Conservation (phyloP, 139 green algal species). For the Chlorella sp. region DNA sequence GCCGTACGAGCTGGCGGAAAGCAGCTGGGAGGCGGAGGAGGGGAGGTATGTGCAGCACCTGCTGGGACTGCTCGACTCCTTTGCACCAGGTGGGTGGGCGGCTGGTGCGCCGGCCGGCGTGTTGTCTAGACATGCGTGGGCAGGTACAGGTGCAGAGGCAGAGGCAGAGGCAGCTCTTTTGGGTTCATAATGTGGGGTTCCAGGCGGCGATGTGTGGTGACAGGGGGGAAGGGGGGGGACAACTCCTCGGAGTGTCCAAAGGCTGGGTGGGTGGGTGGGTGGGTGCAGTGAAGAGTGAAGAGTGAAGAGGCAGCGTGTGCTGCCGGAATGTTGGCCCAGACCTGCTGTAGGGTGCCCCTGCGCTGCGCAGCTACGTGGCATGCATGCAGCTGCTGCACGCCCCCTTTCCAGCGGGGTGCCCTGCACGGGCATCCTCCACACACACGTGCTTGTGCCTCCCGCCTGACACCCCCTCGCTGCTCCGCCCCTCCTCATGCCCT, state of each 20-base stretch:
- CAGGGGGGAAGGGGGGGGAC: too few relatives aligned
- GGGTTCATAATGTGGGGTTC: too few relatives aligned
- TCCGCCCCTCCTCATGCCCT: background rate
- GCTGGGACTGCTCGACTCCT: slow-evolving; percentile 53
- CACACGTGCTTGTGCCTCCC: background rate
- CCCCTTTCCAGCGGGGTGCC: background rate
- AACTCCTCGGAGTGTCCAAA: too few relatives aligned
- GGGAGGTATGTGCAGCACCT: slow-evolving; percentile 57
- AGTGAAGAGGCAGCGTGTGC: too few relatives aligned
- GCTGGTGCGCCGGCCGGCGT: too few relatives aligned
- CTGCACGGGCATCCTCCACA: background rate
- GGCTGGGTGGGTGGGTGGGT: too few relatives aligned
- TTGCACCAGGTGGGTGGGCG: slow-evolving; percentile 46
- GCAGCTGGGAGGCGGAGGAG: slow-evolving; percentile 59
- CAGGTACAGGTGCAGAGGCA: too few relatives aligned
- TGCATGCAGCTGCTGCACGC: background rate
- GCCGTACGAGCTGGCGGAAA: slow-evolving; percentile 37
- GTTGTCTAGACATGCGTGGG: too few relatives aligned
- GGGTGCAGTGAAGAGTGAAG: too few relatives aligned
- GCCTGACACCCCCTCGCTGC: background rate
- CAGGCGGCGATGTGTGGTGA: too few relatives aligned
- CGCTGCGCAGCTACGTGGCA: background rate
- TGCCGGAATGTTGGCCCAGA: too few relatives aligned
- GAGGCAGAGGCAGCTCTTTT: too few relatives aligned
- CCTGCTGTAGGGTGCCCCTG: background rate